phyloP scores from a whole-genome alignment of 2,329 filamentous ascomycete species.

The Pezicula radicicola region DNA sequence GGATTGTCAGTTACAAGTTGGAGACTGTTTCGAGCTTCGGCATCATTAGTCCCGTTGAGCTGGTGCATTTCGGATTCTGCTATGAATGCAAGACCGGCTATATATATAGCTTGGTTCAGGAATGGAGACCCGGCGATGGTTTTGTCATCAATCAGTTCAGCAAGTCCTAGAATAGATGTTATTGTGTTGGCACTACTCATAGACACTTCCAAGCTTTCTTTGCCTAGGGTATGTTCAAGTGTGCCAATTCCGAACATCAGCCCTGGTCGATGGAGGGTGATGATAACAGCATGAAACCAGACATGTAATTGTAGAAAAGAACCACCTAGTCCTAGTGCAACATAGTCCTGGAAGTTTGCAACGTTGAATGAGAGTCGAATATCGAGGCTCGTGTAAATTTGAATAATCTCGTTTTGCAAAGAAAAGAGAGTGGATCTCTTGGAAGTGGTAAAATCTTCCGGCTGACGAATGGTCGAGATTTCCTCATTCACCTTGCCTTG shows the following conservation, averaged over 20 bases:
- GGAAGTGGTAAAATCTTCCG: neutral
- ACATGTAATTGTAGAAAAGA: slow-evolving; percentile 1
- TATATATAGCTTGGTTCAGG: slow-evolving; percentile 4
- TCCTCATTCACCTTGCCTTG: neutral
- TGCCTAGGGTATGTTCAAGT: neutral
- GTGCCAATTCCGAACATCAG: neutral
- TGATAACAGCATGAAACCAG: slow-evolving; percentile 3
- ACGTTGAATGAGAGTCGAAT: slow-evolving; percentile 1
- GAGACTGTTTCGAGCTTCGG: neutral
- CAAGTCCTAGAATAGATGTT: slow-evolving; percentile 3
- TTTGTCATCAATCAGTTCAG: slow-evolving; percentile 3
- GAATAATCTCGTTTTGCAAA: neutral
- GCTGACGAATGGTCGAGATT: neutral
- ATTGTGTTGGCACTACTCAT: slow-evolving; percentile 3
- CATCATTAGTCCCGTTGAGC: neutral
- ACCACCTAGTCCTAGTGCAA: neutral
- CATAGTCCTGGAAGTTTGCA: slow-evolving; percentile 1
- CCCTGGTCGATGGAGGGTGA: slow-evolving; percentile 2
- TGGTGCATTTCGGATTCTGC: slow-evolving; percentile 1
- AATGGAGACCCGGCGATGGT: slow-evolving; percentile 1
- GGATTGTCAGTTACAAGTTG: neutral
- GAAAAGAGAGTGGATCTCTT: neutral
- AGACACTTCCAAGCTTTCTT: slow-evolving; percentile 1
- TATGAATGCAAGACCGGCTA: slow-evolving; percentile 5
- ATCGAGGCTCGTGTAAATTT: neutral